Conservation (phyloP, 179 eudicot genomes). For the Monotropa hypopitys region DNA sequence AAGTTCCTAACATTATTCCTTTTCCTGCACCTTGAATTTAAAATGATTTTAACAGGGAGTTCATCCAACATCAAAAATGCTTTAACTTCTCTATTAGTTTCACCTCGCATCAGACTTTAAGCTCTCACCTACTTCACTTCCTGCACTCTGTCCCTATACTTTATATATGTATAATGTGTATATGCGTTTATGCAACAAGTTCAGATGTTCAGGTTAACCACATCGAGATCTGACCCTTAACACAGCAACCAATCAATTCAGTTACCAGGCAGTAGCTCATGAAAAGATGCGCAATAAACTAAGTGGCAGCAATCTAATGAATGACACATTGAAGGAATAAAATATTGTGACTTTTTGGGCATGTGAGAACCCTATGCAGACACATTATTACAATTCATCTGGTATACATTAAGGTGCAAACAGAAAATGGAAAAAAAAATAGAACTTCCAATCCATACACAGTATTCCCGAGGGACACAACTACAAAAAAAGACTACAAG, state of each 20-base stretch:
- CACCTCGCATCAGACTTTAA: neutral
- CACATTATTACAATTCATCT: neutral
- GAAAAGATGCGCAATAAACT: neutral
- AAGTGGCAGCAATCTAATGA: neutral
- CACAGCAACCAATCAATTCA: constrained; percentile 1
- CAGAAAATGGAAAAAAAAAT: neutral
- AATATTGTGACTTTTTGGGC: neutral
- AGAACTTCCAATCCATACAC: neutral
- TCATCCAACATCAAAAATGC: neutral
- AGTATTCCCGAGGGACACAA: neutral
- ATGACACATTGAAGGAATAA: neutral
- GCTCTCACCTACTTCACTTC: neutral
- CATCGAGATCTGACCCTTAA: neutral
- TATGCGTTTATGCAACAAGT: neutral
- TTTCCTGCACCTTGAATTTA: too few relatives aligned
- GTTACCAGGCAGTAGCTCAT: neutral
- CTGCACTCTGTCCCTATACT: neutral
- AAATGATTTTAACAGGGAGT: neutral
- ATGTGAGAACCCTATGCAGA: neutral
- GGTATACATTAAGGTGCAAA: neutral
- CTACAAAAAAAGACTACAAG: neutral
- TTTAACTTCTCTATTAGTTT: neutral
- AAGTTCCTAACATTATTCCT: neutral
- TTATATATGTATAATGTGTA: neutral
- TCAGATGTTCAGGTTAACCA: neutral